A percentile compares a stretch with the other conserved stretches of the same genome.
These are phyloP conservation scores for Prunella vulgaris DNA, from an alignment of 257 asterid genomes.

Conservation along the genomic window DNA sequence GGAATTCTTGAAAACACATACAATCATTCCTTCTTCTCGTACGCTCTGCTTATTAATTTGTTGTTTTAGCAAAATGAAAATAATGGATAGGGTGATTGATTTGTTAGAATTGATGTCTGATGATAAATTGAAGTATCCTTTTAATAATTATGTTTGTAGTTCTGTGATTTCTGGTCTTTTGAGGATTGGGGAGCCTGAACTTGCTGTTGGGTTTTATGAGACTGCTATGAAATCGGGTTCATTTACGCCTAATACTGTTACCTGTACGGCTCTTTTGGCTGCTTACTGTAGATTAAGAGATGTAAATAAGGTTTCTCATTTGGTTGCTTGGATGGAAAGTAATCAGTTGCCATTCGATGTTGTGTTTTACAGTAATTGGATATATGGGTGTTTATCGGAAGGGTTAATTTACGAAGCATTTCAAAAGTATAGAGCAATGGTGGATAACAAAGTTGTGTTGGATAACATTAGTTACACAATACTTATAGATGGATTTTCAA, in stretches of 20 bases:
- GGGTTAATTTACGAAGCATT: slow-evolving; percentile 56
- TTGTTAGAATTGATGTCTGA: slow-evolving; percentile 53
- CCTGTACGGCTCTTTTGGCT: slow-evolving; percentile 55
- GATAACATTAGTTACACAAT: slow-evolving; percentile 63
- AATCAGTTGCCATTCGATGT: slow-evolving; percentile 49
- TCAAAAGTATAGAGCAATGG: slow-evolving; percentile 42
- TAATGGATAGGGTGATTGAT: slow-evolving; percentile 58
- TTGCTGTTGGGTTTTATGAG: slow-evolving; percentile 66
- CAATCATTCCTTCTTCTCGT: slow-evolving; percentile 55
- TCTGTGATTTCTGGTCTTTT: slow-evolving; percentile 71
- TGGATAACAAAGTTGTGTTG: slow-evolving; percentile 36
- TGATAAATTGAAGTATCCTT: slow-evolving; percentile 49
- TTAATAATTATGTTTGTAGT: slow-evolving; percentile 64
- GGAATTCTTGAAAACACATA: slow-evolving; percentile 32
- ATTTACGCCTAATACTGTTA: slow-evolving; percentile 50
- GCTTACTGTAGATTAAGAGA: slow-evolving; percentile 58
- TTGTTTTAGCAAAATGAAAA: slow-evolving; percentile 48
- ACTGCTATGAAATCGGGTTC: slow-evolving; percentile 50
- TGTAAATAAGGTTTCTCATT: slow-evolving; percentile 41
- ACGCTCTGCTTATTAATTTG: slow-evolving; percentile 48
- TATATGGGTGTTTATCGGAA: slow-evolving; percentile 48
- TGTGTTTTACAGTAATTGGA: slow-evolving; percentile 73
- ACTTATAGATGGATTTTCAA: slow-evolving; percentile 71
- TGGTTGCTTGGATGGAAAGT: slow-evolving; percentile 51
- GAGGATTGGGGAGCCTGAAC: slow-evolving; percentile 67